phyloP scores from a whole-genome alignment of 495 filamentous ascomycete genomes.

The Massariosphaeria phaeospora region DNA sequence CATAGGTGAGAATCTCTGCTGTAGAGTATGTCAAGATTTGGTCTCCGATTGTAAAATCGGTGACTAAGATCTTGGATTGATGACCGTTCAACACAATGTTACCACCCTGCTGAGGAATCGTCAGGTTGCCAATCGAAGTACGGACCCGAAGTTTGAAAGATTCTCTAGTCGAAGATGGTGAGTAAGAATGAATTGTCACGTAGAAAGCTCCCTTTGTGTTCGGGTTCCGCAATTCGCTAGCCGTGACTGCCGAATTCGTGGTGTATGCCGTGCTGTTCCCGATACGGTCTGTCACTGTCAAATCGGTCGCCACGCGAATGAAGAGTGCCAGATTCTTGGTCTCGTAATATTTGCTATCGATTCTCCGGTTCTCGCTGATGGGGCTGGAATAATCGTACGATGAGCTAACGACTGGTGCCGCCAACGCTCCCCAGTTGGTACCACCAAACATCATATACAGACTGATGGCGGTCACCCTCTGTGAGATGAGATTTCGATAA shows the following conservation, averaged over 20 bases:
- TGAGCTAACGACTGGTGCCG: constrained; percentile 42
- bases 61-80: constrained; percentile 57
- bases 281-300: constrained; percentile 51
- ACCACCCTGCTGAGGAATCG: constrained; percentile 42
- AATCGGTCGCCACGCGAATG: constrained; percentile 49
- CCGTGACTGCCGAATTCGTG: constrained; percentile 45
- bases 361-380: constrained; percentile 54
- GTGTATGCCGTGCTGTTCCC: constrained; percentile 56
- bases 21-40: constrained; percentile 56
- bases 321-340: constrained; percentile 57
- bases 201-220: constrained; percentile 55
- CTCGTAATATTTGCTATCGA: constrained; percentile 56
- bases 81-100: constrained; percentile 52
- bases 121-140: constrained; percentile 51
- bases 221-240: constrained; percentile 53
- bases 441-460: constrained; percentile 56
- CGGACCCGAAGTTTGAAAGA: constrained; percentile 51
- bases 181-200: constrained; percentile 49
- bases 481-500: constrained; percentile 52
- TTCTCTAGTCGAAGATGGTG: constrained; percentile 45
- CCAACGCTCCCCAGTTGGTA: constrained; percentile 50
- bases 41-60: constrained; percentile 52
- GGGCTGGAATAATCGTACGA: constrained; percentile 60
- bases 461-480: constrained; percentile 44
- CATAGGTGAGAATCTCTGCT: constrained; percentile 54